These are phyloP conservation scores for Tanacetum coccineum DNA, from an alignment of 129 eudicot genomes.

Conservation along the genomic window DNA sequence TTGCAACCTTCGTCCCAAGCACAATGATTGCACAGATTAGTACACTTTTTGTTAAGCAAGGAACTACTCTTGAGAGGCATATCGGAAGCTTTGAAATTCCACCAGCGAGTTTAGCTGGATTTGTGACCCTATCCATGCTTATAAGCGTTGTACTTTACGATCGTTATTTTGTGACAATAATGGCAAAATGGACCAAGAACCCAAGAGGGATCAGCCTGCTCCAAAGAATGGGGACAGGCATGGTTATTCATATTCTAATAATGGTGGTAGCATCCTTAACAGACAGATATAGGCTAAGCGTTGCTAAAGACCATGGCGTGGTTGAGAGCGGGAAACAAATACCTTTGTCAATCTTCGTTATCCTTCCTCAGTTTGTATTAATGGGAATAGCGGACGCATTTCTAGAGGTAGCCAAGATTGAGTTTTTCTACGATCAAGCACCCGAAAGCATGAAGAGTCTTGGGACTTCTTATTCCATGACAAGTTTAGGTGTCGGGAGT, in stretches of 20 bases:
- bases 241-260: slow-evolving; percentile 51
- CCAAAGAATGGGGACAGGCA: slow-evolving; percentile 75
- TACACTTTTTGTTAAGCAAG: slow-evolving; percentile 81
- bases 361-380: slow-evolving; percentile 67
- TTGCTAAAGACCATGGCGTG: slow-evolving; percentile 57
- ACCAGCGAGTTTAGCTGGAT: slow-evolving; percentile 67
- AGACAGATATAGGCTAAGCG: slow-evolving; percentile 50
- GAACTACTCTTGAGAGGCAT: slow-evolving; percentile 54
- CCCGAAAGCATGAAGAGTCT: slow-evolving; percentile 84
- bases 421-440: slow-evolving; percentile 86
- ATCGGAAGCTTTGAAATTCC: slow-evolving; percentile 57
- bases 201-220: slow-evolving; percentile 79
- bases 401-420: slow-evolving; percentile 69
- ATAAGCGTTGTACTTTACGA: slow-evolving; percentile 58
- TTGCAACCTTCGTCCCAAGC: slow-evolving; percentile 65
- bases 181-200: slow-evolving; percentile 54
- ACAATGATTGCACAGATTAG: slow-evolving; percentile 60
- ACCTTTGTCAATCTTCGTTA: slow-evolving; percentile 53
- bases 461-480: slow-evolving; percentile 69
- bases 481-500: slow-evolving; percentile 64
- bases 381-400: slow-evolving; percentile 74
- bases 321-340: slow-evolving; percentile 48
- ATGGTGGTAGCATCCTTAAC: slow-evolving; percentile 57
- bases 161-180: slow-evolving; percentile 42
- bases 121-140: slow-evolving; percentile 67